Conservation (phyloP, 768 basidiomycete species). For the Xerocomellus chrysenteron region DNA sequence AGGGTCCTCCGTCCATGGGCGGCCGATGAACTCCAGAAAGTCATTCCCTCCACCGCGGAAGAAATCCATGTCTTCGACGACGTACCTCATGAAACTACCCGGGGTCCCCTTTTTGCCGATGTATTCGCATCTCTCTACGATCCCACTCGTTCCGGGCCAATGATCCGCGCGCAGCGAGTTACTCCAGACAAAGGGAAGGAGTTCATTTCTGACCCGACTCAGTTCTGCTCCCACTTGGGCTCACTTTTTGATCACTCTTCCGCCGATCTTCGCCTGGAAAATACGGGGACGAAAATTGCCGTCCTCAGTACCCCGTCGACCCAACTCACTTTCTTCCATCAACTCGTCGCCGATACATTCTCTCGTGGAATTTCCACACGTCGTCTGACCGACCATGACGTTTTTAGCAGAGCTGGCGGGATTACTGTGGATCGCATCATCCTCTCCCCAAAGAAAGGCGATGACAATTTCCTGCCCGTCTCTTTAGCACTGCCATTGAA, state of each 20-base stretch:
- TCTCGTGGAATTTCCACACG: constrained; percentile 53
- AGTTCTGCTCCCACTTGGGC: constrained; percentile 44
- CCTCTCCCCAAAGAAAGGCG: constrained; percentile 48
- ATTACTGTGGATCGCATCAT: constrained; percentile 67
- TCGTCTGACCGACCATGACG: constrained; percentile 69
- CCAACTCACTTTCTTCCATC: constrained; percentile 47
- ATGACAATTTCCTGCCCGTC: constrained; percentile 47
- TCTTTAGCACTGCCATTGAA: constrained; percentile 58
- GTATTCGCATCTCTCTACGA: constrained; percentile 61
- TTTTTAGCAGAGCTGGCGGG: constrained; percentile 71
- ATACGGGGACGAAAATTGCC: constrained; percentile 40
- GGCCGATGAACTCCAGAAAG: constrained; percentile 55
- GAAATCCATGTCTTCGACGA: constrained; percentile 77
- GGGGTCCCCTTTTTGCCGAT: constrained; percentile 69
- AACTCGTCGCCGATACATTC: constrained; percentile 57
- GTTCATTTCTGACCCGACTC: constrained; percentile 44
- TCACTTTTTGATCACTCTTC: constrained; percentile 28
- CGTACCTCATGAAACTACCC: constrained; percentile 57
- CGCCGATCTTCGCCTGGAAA: constrained; percentile 25
- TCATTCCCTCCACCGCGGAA: constrained; percentile 59
- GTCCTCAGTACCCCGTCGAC: constrained; percentile 53
- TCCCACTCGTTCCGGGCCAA: constrained; percentile 32
- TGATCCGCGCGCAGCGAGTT: constrained; percentile 56
- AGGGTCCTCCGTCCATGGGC: constrained; percentile 86
- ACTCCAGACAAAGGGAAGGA: constrained; percentile 55